Evolutionary conservation across 164 flowering plant genomes (phyloP), one percentile per base, ranked within the genome.

Genomic region (Aristolochia contorta): DNA sequence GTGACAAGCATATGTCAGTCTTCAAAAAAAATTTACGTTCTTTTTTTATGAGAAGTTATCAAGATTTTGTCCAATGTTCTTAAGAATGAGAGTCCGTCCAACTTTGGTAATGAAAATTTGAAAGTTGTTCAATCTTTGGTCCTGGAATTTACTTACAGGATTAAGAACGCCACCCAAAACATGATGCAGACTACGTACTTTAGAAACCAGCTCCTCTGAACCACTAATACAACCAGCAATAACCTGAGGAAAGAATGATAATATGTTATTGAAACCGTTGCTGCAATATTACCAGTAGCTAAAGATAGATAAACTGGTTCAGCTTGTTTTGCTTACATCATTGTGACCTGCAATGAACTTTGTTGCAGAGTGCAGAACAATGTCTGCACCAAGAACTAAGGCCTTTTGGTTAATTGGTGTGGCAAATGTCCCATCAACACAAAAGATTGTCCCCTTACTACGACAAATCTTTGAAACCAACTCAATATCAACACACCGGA

Each of bases 401-500:
- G 95, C 89, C 73, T 91, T 88, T 80, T 94, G 99, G 77, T 94
- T 94, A 50, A 94, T 63, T 61, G 99, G 91, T 49, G 97, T 86
- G n/a, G 97, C 96, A 75, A 91, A 83, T 46, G 99, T 90, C 25
- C 96, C 95, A 72, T 94, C 99, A 23, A 90, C 77, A 69, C 91
- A 84, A 49, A 94, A 96, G 66, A 88, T 56, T 57, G 95, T 80
- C 60, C 99, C 97, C 69, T 85, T 84, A 24, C 67, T 73, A 66
- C 85, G 99, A 78, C 99, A 94, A 47, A 94, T 75, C 67, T 86
- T 80, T 60, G 99, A 88, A 53, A 94, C 96, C 76, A 85, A 62
- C 74, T 82, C 69, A 65, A 90, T 85, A 69, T 94, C 99, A 60
- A 94, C 87, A 70, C 96, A 88, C 69, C 97, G 81, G 50, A 94